phyloP scores from a whole-genome alignment of 768 basidiomycete genomes.

The Kwoniella pini region DNA sequence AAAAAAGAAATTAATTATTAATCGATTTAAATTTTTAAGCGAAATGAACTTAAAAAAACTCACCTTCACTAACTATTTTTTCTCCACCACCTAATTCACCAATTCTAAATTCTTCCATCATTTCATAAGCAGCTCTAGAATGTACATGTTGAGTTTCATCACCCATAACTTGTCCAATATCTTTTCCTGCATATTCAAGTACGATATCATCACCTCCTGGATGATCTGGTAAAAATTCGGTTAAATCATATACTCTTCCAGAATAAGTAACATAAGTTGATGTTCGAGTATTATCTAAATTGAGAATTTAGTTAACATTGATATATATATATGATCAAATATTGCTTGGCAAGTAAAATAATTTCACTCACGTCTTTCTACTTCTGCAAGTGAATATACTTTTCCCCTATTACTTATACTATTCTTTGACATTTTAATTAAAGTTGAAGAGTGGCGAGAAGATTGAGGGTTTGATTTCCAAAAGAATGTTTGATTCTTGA shows the following conservation, averaged over 20 bases:
- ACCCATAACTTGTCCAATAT: slow-evolving; percentile 77
- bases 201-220: slow-evolving; percentile 94
- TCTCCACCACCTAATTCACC: slow-evolving; percentile 78
- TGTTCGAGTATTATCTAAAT: slow-evolving; percentile 59
- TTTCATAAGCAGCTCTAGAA: slow-evolving; percentile 84
- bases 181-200: slow-evolving; percentile 76
- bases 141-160: slow-evolving; percentile 81
- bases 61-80: slow-evolving; percentile 75
- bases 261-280: slow-evolving; percentile 81
- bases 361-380: slow-evolving; percentile 18
- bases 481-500: not conserved
- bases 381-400: slow-evolving; percentile 22
- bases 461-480: not conserved
- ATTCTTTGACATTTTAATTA: not conserved
- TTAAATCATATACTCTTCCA: slow-evolving; percentile 88
- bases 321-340: too few species aligned
- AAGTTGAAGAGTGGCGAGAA: not conserved
- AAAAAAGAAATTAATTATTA: too few species aligned
- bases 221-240: slow-evolving; percentile 78
- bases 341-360: not conserved
- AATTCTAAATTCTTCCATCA: slow-evolving; percentile 83
- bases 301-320: too few species aligned
- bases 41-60: slow-evolving; percentile 41
- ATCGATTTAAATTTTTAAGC: too few species aligned
- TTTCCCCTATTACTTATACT: slow-evolving; percentile 7